These are phyloP conservation scores for Rhizopus microsporus DNA, from an alignment of 371 early-diverging fungal species.

Conservation along the genomic window DNA sequence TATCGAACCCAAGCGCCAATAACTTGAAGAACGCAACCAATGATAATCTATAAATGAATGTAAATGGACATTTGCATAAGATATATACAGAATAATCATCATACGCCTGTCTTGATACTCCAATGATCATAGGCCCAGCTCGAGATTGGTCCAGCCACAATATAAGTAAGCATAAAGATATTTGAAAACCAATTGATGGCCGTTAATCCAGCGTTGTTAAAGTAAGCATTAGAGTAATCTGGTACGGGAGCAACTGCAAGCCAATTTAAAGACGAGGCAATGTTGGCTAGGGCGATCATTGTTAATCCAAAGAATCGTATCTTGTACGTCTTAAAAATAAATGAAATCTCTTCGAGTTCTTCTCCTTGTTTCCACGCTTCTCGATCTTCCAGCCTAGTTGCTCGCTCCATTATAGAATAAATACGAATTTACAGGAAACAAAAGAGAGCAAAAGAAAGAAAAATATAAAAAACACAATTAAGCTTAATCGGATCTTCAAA, in stretches of 20 bases:
- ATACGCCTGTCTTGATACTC: slow-evolving; percentile 51
- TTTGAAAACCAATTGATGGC: slow-evolving; percentile 52
- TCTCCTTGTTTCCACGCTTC: slow-evolving; percentile 17
- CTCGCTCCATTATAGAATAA: slow-evolving; percentile 7
- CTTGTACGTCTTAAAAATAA: slow-evolving; percentile 37
- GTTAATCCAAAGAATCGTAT: slow-evolving; percentile 47
- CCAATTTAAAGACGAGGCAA: slow-evolving; percentile 49
- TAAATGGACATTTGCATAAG: neutral
- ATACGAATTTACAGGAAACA: slow-evolving; percentile 1
- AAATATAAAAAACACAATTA: neutral
- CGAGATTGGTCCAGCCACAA: slow-evolving; percentile 55
- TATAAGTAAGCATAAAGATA: slow-evolving; percentile 52
- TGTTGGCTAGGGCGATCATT: slow-evolving; percentile 43
- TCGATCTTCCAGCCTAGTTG: slow-evolving; percentile 7
- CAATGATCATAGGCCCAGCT: slow-evolving; percentile 54
- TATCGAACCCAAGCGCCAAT: slow-evolving; percentile 50
- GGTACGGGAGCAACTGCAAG: slow-evolving; percentile 45
- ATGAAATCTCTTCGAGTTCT: slow-evolving; percentile 18
- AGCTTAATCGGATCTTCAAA: slow-evolving; percentile 1
- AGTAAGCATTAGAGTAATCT: slow-evolving; percentile 31
- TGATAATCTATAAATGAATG: slow-evolving; percentile 29
- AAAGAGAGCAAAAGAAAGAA: slow-evolving; percentile 5
- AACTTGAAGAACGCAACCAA: slow-evolving; percentile 38
- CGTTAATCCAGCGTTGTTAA: slow-evolving; percentile 27
- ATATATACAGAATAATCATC: slow-evolving; percentile 5